Conservation (phyloP, 2,329 filamentous ascomycete genomes). For the Monilinia fructicola region DNA sequence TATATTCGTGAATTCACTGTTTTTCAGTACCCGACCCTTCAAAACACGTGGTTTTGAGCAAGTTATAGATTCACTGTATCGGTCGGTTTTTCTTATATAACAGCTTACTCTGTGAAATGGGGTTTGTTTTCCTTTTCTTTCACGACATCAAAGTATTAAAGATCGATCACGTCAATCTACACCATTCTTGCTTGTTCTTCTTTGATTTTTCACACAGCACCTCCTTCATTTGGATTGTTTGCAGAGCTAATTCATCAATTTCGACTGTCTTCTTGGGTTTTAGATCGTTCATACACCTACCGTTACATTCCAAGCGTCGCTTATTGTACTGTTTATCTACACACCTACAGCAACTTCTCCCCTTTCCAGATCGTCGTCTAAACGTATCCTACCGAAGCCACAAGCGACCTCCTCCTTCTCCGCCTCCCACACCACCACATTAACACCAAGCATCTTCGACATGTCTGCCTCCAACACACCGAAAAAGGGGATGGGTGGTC, state of each 20-base stretch:
- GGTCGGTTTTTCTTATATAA: not conserved
- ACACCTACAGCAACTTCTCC: not conserved
- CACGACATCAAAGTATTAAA: not conserved
- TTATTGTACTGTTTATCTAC: not conserved
- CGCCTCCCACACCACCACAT: not conserved
- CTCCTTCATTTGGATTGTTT: not conserved
- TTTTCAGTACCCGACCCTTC: rapidly evolving
- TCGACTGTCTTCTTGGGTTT: not conserved
- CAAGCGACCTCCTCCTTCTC: not conserved
- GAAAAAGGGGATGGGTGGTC: not conserved
- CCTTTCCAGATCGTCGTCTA: not conserved
- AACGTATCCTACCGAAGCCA: not conserved
- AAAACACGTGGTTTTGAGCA: constrained; percentile 2
- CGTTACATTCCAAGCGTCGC: not conserved
- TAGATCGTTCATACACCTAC: too few species aligned
- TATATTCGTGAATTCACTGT: not conserved
- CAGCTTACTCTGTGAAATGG: not conserved
- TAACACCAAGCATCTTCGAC: not conserved
- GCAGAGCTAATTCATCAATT: not conserved
- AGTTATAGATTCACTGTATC: not conserved
- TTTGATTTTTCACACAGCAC: not conserved
- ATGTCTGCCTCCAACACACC: not conserved
- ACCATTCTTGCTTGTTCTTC: not conserved
- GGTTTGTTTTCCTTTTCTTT: not conserved
- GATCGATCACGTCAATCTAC: not conserved